Conservation (phyloP, 2,329 filamentous ascomycete species). For the Colletotrichum tofieldiae region DNA sequence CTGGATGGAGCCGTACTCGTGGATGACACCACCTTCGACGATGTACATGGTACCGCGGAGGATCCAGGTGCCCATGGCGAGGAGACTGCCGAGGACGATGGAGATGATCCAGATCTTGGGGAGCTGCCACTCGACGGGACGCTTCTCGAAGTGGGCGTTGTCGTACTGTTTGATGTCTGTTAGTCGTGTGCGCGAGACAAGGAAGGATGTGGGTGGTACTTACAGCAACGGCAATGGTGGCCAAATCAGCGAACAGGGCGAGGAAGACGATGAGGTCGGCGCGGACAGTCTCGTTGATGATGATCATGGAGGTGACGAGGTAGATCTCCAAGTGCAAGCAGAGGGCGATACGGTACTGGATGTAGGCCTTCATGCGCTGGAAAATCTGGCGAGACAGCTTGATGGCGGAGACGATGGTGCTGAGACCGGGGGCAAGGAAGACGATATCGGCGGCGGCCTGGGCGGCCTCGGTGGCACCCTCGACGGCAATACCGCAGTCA, state of each 20-base stretch:
- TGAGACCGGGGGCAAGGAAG: slow-evolving; percentile 81
- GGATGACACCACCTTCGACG: slow-evolving; percentile 79
- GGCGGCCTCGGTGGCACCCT: slow-evolving; percentile 80
- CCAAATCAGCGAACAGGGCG: slow-evolving; percentile 84
- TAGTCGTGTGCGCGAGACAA: background rate
- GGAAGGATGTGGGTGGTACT: background rate
- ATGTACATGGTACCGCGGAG: slow-evolving; percentile 80
- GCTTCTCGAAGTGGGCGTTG: slow-evolving; percentile 82
- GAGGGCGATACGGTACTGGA: slow-evolving; percentile 83
- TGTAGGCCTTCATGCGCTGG: slow-evolving; percentile 85
- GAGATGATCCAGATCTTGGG: slow-evolving; percentile 88
- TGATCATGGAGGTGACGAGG: slow-evolving; percentile 83
- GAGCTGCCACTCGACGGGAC: slow-evolving; percentile 85
- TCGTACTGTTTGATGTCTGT: slow-evolving; percentile 66
- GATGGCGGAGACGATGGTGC: slow-evolving; percentile 80
- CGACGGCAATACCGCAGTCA: slow-evolving; percentile 82
- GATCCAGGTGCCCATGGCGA: slow-evolving; percentile 81
- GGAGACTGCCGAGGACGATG: slow-evolving; percentile 76
- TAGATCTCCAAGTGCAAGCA: slow-evolving; percentile 84
- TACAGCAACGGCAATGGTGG: slow-evolving; percentile 80
- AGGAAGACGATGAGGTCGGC: slow-evolving; percentile 85
- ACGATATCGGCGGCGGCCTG: slow-evolving; percentile 83
- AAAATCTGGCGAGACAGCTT: slow-evolving; percentile 83
- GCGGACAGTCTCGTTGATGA: slow-evolving; percentile 83
- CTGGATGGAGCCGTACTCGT: slow-evolving; percentile 82